Evolutionary conservation across 2,329 filamentous ascomycete species (phyloP).

Genomic region (Beauveria pseudobassiana): DNA sequence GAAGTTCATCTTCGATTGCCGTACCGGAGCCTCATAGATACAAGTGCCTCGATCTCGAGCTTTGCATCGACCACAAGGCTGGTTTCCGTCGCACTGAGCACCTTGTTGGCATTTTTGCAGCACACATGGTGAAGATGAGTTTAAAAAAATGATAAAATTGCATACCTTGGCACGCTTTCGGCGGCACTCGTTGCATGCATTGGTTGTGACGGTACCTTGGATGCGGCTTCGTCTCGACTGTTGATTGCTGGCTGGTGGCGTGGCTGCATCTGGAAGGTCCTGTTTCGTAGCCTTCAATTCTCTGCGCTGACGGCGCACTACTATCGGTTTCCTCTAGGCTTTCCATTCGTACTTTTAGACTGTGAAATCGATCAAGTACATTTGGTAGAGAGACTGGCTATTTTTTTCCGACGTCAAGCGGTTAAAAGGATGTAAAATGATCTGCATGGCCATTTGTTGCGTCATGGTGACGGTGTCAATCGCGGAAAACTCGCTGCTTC

Average conservation of each 20-base stretch:
- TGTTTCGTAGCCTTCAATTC: not conserved
- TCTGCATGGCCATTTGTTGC: not conserved
- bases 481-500: not conserved
- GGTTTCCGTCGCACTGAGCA: not conserved
- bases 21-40: conserved; percentile 20
- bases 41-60: conserved; percentile 29
- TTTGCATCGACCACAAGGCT: not conserved
- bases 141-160: no score
- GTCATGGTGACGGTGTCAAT: not conserved
- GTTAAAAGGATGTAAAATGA: not conserved
- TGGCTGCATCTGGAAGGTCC: not conserved
- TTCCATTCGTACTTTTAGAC: not conserved
- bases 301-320: not conserved
- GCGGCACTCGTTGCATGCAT: not conserved
- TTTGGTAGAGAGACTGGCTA: no score
- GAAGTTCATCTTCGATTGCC: not conserved
- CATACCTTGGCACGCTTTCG: not conserved
- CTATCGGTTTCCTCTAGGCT: not conserved
- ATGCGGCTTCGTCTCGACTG: not conserved
- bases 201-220: not conserved
- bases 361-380: not conserved
- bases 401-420: no score
- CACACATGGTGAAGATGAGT: not conserved
- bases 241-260: not conserved
- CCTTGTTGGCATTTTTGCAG: not conserved